Evolutionary conservation across 2,329 filamentous ascomycete genomes (phyloP).

Genomic region (Alternaria brassicae): DNA sequence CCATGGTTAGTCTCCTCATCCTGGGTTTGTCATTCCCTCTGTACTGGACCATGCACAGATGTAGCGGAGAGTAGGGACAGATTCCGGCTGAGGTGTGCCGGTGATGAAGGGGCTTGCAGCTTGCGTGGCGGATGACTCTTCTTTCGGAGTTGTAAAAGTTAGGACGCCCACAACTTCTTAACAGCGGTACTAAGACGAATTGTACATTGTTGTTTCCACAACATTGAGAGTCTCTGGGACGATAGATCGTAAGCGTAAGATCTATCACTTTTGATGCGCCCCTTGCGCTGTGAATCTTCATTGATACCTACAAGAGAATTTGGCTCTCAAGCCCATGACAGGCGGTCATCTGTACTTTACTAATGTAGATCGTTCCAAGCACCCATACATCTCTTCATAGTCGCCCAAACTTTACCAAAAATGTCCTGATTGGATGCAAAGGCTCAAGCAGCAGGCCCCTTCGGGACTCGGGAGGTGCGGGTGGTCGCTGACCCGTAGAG

Average conservation of each 20-base stretch:
- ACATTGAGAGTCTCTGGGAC: background rate
- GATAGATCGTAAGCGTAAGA: background rate
- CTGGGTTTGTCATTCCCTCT: conserved; percentile 33
- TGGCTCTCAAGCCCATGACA: background rate
- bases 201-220: background rate
- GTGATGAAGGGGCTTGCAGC: conserved; percentile 19
- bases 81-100: conserved; percentile 27
- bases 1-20: conserved; percentile 27
- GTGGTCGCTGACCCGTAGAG: conserved; percentile 12
- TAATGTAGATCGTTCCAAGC: background rate
- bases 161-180: conserved; percentile 8
- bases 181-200: conserved; percentile 4
- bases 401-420: background rate
- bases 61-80: conserved; percentile 37
- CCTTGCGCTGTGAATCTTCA: background rate
- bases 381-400: background rate
- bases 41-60: conserved; percentile 24
- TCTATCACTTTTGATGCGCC: background rate
- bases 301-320: background rate
- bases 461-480: conserved; percentile 7
- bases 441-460: background rate
- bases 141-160: conserved; percentile 6
- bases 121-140: conserved; percentile 16
- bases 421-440: conserved; percentile 4
- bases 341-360: background rate